Evolutionary conservation across 2,329 filamentous ascomycete genomes (phyloP), one percentile per base, ranked within the genome.

Genomic region (Didymella pinodella): DNA sequence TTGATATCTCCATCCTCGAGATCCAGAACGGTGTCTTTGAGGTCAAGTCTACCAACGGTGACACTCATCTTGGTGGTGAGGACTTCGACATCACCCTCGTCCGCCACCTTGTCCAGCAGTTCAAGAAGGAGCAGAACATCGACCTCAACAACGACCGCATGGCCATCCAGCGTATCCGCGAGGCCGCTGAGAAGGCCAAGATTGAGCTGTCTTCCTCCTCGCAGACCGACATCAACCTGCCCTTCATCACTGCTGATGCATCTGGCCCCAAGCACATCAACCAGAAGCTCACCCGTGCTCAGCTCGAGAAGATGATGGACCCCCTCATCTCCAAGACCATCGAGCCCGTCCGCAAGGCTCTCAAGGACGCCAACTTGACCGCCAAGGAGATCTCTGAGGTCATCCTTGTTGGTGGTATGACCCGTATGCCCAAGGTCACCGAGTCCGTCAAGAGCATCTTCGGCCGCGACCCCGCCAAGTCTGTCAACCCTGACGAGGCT

Each of bases 151-250:
- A 82, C 76, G 94, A 98, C 84, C 93, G 94, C 80, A 97, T 97
- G 93, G 94, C 94, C 72, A 96, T 98, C 77, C 94, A 97, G 87
- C 90, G 94, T 88, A 97, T 98, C 79, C 93, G 94, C 83, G 94
- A 97, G 85, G 94, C 93, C 70, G 93, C 93, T 70, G 94, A 98
- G 87, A 97, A 97, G 89, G 94, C 94, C 78, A 98, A 98, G 92
- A 97, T 97, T 75, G 94, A 97, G 84, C 85, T 98, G 69, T 98
- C 94, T 12, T 97, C 93, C 32, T 93, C 93, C 58, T 87, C 93
- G 69, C 92, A 96, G 81, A 98, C 94, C 69, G 94, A 97, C 76
- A 97, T 98, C 83, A 97, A 96, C 86, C 88, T 98, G 77, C 94
- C 94, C 68, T 98, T 98, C 88, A 97, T 98, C 82, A 97, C 93